Evolutionary conservation across 2,329 filamentous ascomycete genomes (phyloP).

Genomic region (Aspergillus pseudoglaucus): DNA sequence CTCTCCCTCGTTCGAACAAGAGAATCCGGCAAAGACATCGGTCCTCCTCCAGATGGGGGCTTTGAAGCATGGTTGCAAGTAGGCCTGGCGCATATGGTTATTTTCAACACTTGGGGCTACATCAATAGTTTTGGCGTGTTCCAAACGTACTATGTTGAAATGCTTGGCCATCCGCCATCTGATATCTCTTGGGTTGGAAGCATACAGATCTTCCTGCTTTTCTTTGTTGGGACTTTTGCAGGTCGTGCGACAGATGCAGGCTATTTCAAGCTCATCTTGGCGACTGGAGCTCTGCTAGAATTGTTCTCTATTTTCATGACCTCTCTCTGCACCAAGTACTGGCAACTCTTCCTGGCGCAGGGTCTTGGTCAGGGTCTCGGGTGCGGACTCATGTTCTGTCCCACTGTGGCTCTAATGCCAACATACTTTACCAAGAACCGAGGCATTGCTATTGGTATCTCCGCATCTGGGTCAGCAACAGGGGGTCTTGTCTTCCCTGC

Average conservation of each 20-base stretch:
- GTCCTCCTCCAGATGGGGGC: slow-evolving; percentile 46
- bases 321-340: slow-evolving; percentile 42
- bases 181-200: slow-evolving; percentile 50
- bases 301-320: slow-evolving; percentile 48
- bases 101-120: slow-evolving; percentile 53
- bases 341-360: slow-evolving; percentile 46
- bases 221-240: slow-evolving; percentile 46
- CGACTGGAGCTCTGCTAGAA: slow-evolving; percentile 39
- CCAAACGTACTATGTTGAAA: slow-evolving; percentile 46
- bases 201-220: slow-evolving; percentile 47
- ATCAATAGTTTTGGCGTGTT: slow-evolving; percentile 53
- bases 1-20: slow-evolving; percentile 32
- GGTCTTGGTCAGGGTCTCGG: slow-evolving; percentile 54
- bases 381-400: slow-evolving; percentile 49
- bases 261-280: slow-evolving; percentile 41
- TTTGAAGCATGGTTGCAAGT: slow-evolving; percentile 52
- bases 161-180: slow-evolving; percentile 37
- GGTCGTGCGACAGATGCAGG: slow-evolving; percentile 49
- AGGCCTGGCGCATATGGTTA: slow-evolving; percentile 46
- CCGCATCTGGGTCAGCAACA: slow-evolving; percentile 53
- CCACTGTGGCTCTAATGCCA: slow-evolving; percentile 49
- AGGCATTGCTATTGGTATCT: slow-evolving; percentile 54
- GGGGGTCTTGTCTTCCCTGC: slow-evolving; percentile 61
- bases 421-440: slow-evolving; percentile 58
- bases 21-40: slow-evolving; percentile 30